Percentiles rank a stretch among this genome's conserved stretches.
Evolutionary conservation across 2,329 filamentous ascomycete genomes (phyloP).

Genomic region (Aphanoascus verrucosus): DNA sequence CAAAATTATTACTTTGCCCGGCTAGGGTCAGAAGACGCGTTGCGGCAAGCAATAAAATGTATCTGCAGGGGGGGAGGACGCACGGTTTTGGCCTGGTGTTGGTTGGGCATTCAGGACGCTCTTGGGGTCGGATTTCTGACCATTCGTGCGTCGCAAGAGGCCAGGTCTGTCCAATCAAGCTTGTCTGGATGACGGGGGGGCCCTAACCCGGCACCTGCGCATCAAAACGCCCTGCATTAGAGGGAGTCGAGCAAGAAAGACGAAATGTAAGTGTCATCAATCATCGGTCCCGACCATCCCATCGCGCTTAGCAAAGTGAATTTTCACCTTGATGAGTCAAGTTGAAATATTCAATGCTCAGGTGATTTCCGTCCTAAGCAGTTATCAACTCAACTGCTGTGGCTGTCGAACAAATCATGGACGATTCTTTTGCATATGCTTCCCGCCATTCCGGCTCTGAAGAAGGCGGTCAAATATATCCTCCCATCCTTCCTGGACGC

Average conservation of each 20-base stretch:
- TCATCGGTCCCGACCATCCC: not conserved
- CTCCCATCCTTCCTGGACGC: no score
- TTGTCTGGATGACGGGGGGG: not conserved
- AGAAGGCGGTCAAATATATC: not conserved
- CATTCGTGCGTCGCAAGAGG: constrained; percentile 1
- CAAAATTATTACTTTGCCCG: not conserved
- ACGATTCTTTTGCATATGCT: not conserved
- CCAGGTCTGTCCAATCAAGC: constrained; percentile 1
- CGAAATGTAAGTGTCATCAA: constrained; percentile 3
- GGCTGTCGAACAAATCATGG: not conserved
- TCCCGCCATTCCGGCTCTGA: not conserved
- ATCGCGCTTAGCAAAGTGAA: not conserved
- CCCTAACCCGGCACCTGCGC: not conserved
- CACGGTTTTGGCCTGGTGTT: not conserved
- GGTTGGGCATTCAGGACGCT: constrained; percentile 6
- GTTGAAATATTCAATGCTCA: not conserved
- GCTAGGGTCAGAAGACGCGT: constrained; percentile 10
- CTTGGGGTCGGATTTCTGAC: not conserved
- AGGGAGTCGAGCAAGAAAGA: not conserved
- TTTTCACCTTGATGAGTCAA: not conserved
- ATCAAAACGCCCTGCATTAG: not conserved
- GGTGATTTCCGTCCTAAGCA: not conserved
- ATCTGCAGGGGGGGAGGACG: not conserved
- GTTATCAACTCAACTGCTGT: constrained; percentile 2
- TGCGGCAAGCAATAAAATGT: constrained; percentile 2